phyloP scores from a whole-genome alignment of 139 green algal species.

The Chlorella sp. region DNA sequence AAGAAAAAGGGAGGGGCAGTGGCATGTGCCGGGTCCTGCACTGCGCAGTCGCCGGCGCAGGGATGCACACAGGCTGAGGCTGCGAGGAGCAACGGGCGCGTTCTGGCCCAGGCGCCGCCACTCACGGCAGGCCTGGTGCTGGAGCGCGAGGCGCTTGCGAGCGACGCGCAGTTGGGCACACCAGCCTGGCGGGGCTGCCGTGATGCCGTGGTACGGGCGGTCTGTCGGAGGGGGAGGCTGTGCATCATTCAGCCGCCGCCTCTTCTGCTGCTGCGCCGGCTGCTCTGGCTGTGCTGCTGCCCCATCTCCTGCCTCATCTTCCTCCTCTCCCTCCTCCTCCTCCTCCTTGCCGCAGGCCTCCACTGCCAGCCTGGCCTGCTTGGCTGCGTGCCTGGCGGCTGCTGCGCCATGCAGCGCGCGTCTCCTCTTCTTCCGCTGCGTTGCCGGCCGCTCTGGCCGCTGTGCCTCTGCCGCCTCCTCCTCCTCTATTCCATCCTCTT shows the following conservation, averaged over 20 bases:
- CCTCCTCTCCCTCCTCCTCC: neutral
- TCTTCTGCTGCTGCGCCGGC: neutral
- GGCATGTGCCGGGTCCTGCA: no score
- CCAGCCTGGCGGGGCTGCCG: neutral
- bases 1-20: no score
- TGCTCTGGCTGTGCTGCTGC: neutral
- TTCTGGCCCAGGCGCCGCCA: no score
- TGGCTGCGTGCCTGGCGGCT: neutral
- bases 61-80: no score
- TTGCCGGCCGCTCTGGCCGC: neutral
- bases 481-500: neutral
- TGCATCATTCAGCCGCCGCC: no score
- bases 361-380: neutral
- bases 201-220: neutral
- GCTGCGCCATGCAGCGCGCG: neutral
- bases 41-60: no score
- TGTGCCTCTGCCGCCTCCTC: neutral
- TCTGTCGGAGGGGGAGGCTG: no score
- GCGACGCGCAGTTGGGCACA: no score
- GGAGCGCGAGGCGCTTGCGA: no score
- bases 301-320: neutral
- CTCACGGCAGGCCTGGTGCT: no score
- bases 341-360: neutral
- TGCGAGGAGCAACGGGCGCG: no score
- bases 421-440: neutral